Evolutionary conservation across 495 filamentous ascomycete species (phyloP).

Genomic region (Filosporella fistucella): DNA sequence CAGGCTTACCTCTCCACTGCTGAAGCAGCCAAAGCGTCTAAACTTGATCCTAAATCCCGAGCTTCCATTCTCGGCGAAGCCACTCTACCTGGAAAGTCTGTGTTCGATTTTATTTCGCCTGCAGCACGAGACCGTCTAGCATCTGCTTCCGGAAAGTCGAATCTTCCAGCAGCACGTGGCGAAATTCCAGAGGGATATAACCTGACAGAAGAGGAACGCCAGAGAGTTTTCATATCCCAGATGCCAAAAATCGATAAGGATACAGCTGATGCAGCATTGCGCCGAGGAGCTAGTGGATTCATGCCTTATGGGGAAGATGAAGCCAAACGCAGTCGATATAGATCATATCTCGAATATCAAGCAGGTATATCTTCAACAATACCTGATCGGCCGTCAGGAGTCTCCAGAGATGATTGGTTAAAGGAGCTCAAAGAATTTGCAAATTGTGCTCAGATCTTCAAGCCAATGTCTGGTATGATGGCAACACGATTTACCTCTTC

Average conservation of each 20-base stretch:
- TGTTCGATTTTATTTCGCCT: constrained; percentile 90
- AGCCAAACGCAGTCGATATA: constrained; percentile 71
- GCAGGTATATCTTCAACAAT: constrained; percentile 59
- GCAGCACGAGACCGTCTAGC: constrained; percentile 74
- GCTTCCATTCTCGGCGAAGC: constrained; percentile 80
- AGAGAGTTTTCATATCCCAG: constrained; percentile 51
- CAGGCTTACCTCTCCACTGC: constrained; percentile 60
- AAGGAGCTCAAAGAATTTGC: constrained; percentile 83
- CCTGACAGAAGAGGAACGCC: constrained; percentile 51
- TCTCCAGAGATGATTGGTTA: constrained; percentile 68
- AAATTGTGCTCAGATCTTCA: constrained; percentile 87
- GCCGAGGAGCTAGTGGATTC: constrained; percentile 66
- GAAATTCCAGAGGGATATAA: constrained; percentile 68
- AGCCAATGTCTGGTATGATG: constrained; percentile 86
- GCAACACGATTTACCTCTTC: constrained; percentile 87
- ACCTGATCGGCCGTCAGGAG: constrained; percentile 47
- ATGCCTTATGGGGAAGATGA: constrained; percentile 86
- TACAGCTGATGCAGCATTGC: constrained; percentile 69
- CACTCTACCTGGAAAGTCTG: constrained; percentile 82
- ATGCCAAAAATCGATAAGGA: constrained; percentile 72
- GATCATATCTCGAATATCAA: constrained; percentile 71
- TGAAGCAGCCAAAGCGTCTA: constrained; percentile 69
- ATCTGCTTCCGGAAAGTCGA: constrained; percentile 65
- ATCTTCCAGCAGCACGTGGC: constrained; percentile 72
- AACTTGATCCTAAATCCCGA: constrained; percentile 72